Evolutionary conservation across 2,329 filamentous ascomycete species (phyloP).

Genomic region (Neocatenulostroma microsporum): DNA sequence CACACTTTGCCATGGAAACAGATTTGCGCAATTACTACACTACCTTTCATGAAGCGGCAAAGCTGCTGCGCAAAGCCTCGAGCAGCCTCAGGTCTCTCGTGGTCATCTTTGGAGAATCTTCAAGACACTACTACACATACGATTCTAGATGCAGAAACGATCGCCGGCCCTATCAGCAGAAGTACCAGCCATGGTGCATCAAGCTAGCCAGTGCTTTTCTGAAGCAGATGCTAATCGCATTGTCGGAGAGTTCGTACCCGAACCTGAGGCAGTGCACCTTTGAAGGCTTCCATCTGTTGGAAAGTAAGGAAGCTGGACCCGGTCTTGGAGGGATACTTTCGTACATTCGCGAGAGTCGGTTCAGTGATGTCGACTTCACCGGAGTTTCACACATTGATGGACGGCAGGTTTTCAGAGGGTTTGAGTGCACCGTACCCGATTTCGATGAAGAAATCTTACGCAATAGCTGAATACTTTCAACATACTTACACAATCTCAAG

Average conservation of each 20-base stretch:
- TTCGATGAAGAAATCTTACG: conserved; percentile 1
- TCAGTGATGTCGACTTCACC: background rate
- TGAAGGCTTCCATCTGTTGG: conserved; percentile 8
- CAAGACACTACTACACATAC: background rate
- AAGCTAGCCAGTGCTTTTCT: conserved; percentile 6
- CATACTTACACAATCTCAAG: too few relatives aligned
- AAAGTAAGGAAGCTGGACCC: background rate
- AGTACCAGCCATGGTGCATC: conserved; percentile 4
- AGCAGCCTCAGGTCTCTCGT: conserved; percentile 68
- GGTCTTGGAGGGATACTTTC: background rate
- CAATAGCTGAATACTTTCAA: too few relatives aligned
- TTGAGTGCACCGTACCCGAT: background rate
- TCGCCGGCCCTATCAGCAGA: background rate
- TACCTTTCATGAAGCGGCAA: conserved; percentile 4
- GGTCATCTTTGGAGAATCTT: conserved; percentile 80
- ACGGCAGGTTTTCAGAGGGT: background rate
- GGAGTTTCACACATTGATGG: background rate
- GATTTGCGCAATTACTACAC: conserved; percentile 9
- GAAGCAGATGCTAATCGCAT: conserved; percentile 3
- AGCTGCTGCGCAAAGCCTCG: conserved; percentile 2
- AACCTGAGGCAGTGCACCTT: conserved; percentile 3
- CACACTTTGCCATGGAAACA: background rate
- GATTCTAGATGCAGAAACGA: conserved; percentile 1
- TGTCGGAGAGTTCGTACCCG: conserved; percentile 5
- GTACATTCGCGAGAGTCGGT: background rate